Conservation (phyloP, 2,329 filamentous ascomycete species). For the Trichocomaceae sp. region DNA sequence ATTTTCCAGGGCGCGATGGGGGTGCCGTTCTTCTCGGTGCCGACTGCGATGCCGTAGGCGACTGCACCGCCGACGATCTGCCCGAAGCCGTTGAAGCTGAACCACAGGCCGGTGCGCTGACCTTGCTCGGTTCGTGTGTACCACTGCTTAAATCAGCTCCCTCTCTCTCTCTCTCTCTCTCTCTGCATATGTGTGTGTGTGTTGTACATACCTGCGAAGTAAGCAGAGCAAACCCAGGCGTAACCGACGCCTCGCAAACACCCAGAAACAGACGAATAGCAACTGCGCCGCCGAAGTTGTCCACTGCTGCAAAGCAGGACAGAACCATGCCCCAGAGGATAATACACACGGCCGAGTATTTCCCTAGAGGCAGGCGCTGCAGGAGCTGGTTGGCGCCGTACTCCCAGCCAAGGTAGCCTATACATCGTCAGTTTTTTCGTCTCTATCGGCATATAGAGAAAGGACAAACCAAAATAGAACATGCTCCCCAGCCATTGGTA, state of each 20-base stretch:
- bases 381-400: constrained; percentile 61
- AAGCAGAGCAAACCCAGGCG: constrained; percentile 61
- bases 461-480: constrained; percentile 42
- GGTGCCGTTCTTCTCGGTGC: constrained; percentile 49
- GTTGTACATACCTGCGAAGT: constrained; percentile 46
- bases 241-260: constrained; percentile 61
- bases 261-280: constrained; percentile 63
- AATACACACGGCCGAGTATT: constrained; percentile 60
- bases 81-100: constrained; percentile 59
- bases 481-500: constrained; percentile 50
- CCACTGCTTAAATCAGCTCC: constrained; percentile 43
- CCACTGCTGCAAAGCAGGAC: constrained; percentile 56
- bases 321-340: constrained; percentile 58
- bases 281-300: constrained; percentile 55
- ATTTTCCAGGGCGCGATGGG: constrained; percentile 61
- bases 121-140: constrained; percentile 66
- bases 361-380: constrained; percentile 58
- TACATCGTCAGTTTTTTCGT: constrained; percentile 13
- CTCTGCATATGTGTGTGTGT: too few species aligned
- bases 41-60: constrained; percentile 58
- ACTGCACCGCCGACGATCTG: constrained; percentile 58
- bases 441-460: neutral
- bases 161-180: too few species aligned
- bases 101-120: constrained; percentile 59
- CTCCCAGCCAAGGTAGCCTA: constrained; percentile 52